Evolutionary conservation across 352 stramenopile species (phyloP).

Genomic region (Pythium dissotocum): DNA sequence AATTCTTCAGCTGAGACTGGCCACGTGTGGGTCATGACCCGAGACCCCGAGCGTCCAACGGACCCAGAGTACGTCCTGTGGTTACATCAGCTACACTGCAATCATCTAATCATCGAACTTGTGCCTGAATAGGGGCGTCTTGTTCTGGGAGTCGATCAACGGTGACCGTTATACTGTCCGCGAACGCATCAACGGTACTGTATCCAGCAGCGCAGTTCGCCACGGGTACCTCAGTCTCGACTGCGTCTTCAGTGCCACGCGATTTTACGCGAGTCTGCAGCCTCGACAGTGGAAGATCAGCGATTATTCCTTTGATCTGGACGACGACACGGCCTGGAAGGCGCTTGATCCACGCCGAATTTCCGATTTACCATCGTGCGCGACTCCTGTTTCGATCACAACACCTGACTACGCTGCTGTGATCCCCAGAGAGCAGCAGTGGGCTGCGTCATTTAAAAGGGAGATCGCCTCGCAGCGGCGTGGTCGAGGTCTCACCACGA

Average conservation of each 20-base stretch:
- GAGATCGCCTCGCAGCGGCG: slow-evolving; percentile 46
- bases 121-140: slow-evolving; percentile 24
- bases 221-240: slow-evolving; percentile 72
- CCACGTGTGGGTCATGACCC: slow-evolving; percentile 83
- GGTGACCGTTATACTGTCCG: slow-evolving; percentile 49
- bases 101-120: too few species aligned
- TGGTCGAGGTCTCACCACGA: slow-evolving; percentile 52
- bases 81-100: too few species aligned
- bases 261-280: slow-evolving; percentile 83
- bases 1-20: slow-evolving; percentile 35
- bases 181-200: slow-evolving; percentile 22
- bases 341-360: slow-evolving; percentile 52
- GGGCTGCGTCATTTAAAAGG: slow-evolving; percentile 39
- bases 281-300: slow-evolving; percentile 42
- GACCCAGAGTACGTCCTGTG: slow-evolving; percentile 19
- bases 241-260: slow-evolving; percentile 77
- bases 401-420: slow-evolving; percentile 35
- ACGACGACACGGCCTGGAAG: slow-evolving; percentile 69
- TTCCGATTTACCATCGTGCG: slow-evolving; percentile 38
- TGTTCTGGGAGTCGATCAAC: slow-evolving; percentile 79
- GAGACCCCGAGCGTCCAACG: slow-evolving; percentile 25
- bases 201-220: background rate
- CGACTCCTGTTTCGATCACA: slow-evolving; percentile 31
- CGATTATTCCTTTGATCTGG: slow-evolving; percentile 54
- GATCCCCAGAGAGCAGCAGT: slow-evolving; percentile 48